A percentile compares a stretch with the other conserved stretches of the same genome.
Evolutionary conservation across 306 rosid genomes (phyloP).

Genomic region (Astragalus glycyphyllos): DNA sequence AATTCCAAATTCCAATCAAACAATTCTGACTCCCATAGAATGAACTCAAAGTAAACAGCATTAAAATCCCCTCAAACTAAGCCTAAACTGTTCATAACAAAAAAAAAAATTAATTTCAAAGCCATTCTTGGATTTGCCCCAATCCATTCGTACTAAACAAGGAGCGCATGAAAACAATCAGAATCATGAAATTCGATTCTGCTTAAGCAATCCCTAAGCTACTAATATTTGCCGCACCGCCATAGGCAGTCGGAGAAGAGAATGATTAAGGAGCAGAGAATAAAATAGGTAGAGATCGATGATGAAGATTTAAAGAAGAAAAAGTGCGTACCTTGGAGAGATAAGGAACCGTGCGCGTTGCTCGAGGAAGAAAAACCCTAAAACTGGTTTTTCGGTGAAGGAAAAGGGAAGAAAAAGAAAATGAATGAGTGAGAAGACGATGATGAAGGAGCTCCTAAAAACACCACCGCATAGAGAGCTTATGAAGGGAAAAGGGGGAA

Average conservation of each 20-base stretch:
- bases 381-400: not conserved
- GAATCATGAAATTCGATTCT: not conserved
- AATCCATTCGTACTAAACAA: constrained; percentile 9
- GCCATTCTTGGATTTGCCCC: constrained; percentile 20
- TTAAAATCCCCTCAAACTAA: constrained; percentile 40
- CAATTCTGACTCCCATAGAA: not conserved
- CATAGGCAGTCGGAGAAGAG: not conserved
- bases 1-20: not conserved
- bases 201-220: not conserved
- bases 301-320: not conserved
- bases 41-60: constrained; percentile 3
- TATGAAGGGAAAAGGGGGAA: no score
- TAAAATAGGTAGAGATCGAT: not conserved
- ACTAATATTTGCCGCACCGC: not conserved
- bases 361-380: constrained; percentile 45
- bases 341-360: constrained; percentile 1
- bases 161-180: not conserved
- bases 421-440: constrained; percentile 33
- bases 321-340: constrained; percentile 26
- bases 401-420: constrained; percentile 2
- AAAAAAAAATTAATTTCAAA: constrained; percentile 11
- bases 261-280: not conserved
- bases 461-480: no score
- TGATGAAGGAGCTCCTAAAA: not conserved
- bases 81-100: constrained; percentile 18